phyloP scores from a whole-genome alignment of 805 yeast genomes.

The Pichia pseudocactophila region DNA sequence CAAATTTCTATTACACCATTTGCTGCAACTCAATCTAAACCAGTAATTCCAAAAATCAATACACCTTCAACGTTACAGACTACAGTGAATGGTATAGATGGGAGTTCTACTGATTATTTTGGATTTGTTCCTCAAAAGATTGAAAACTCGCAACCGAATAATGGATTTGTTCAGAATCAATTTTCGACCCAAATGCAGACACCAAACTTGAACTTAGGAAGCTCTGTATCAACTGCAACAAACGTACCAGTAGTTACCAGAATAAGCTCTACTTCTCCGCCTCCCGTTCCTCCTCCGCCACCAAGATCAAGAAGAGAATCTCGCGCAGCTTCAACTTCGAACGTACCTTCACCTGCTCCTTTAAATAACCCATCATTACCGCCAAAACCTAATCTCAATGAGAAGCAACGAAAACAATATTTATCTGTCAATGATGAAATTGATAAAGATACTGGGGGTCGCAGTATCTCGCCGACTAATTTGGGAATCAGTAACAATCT shows the following conservation, averaged over 20 bases:
- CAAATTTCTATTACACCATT: too few species aligned
- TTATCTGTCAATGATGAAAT: slow-evolving; percentile 13
- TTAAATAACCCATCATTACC: slow-evolving; percentile 20
- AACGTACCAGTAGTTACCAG: slow-evolving; percentile 20
- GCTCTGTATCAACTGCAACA: slow-evolving; percentile 13
- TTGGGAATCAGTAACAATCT: neutral
- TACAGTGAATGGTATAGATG: slow-evolving; percentile 1
- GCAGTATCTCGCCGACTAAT: neutral
- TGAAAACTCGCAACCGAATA: too few species aligned
- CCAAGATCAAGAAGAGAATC: slow-evolving; percentile 24
- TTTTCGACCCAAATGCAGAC: neutral
- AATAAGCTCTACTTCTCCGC: slow-evolving; percentile 10
- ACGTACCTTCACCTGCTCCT: neutral
- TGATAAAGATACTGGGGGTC: slow-evolving; percentile 1
- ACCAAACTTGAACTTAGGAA: slow-evolving; percentile 21
- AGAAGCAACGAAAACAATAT: slow-evolving; percentile 23
- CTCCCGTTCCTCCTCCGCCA: slow-evolving; percentile 24
- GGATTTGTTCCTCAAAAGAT: slow-evolving; percentile 1
- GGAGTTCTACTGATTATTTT: slow-evolving; percentile 3
- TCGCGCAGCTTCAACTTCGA: slow-evolving; percentile 15
- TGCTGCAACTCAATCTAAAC: neutral
- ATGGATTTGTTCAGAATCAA: too few species aligned
- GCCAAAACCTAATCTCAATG: slow-evolving; percentile 24
- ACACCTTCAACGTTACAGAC: slow-evolving; percentile 4
- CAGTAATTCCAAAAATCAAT: neutral